Percentiles rank a stretch among this genome's conserved stretches.
Evolutionary conservation across 306 rosid genomes (phyloP).

Genomic region (Cyamopsis tetragonoloba): DNA sequence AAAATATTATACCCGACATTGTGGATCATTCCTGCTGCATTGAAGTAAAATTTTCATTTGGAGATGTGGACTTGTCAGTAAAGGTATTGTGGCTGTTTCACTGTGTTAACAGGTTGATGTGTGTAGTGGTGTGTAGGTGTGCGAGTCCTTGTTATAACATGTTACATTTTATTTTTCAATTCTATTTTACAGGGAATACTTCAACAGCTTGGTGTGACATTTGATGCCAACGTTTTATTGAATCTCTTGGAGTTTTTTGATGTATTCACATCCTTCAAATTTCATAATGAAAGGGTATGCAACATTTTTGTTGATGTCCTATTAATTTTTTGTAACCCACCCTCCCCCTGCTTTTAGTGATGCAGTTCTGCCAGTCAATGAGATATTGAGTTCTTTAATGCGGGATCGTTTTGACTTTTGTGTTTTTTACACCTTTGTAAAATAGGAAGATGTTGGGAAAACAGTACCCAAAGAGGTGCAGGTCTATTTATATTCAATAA

Average conservation of each 20-base stretch:
- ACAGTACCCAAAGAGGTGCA: not conserved
- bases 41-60: slow-evolving; percentile 53
- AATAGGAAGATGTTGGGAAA: not conserved
- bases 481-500: not conserved
- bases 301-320: not conserved
- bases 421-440: slow-evolving; percentile 1
- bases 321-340: not conserved
- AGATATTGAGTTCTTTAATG: not conserved
- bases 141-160: slow-evolving; percentile 14
- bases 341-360: not conserved
- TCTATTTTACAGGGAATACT: slow-evolving; percentile 56
- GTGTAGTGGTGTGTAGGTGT: slow-evolving; percentile 4
- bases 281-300: slow-evolving; percentile 77
- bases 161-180: not conserved
- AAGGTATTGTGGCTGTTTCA: slow-evolving; percentile 50
- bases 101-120: slow-evolving; percentile 13
- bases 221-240: slow-evolving; percentile 44
- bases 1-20: slow-evolving; percentile 25
- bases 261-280: slow-evolving; percentile 51
- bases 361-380: not conserved
- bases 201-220: slow-evolving; percentile 60
- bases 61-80: slow-evolving; percentile 49
- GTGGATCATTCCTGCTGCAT: slow-evolving; percentile 48
- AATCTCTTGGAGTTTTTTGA: slow-evolving; percentile 49
- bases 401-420: slow-evolving; percentile 1